Percentiles rank a stretch among this genome's conserved stretches.
These are phyloP conservation scores for Cardamine resedifolia DNA, from an alignment of 345 rosid species.

Conservation along the genomic window DNA sequence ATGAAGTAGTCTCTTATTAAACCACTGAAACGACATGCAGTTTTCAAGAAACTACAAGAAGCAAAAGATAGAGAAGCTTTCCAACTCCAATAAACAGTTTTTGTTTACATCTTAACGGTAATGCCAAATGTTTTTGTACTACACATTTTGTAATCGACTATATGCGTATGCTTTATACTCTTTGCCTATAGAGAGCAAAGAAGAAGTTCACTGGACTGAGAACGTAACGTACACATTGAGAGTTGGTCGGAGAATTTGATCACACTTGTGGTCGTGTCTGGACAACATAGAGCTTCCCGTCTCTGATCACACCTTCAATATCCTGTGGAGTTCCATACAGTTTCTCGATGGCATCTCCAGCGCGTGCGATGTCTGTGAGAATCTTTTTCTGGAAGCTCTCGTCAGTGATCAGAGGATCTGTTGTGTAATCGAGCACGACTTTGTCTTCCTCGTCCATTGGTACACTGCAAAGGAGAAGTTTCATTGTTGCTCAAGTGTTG, in stretches of 20 bases:
- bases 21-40: conserved; percentile 18
- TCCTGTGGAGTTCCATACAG: conserved; percentile 89
- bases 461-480: conserved; percentile 59
- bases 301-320: conserved; percentile 91
- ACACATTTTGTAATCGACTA: conserved; percentile 14
- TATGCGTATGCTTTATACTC: conserved; percentile 21
- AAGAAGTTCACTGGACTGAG: background rate
- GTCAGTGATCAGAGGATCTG: conserved; percentile 68
- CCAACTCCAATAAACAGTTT: background rate
- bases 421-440: conserved; percentile 74
- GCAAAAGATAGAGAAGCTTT: conserved; percentile 2
- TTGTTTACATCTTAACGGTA: background rate
- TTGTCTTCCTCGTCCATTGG: conserved; percentile 95
- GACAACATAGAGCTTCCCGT: conserved; percentile 83
- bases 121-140: conserved; percentile 14
- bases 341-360: conserved; percentile 81
- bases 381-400: conserved; percentile 58
- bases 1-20: background rate
- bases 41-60: background rate
- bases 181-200: conserved; percentile 20
- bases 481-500: too few relatives aligned
- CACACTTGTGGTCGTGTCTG: conserved; percentile 98
- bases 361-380: conserved; percentile 75
- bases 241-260: conserved; percentile 25
- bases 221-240: conserved; percentile 2